Evolutionary conservation across 805 yeast species (phyloP).

Genomic region (Lachancea sp.): DNA sequence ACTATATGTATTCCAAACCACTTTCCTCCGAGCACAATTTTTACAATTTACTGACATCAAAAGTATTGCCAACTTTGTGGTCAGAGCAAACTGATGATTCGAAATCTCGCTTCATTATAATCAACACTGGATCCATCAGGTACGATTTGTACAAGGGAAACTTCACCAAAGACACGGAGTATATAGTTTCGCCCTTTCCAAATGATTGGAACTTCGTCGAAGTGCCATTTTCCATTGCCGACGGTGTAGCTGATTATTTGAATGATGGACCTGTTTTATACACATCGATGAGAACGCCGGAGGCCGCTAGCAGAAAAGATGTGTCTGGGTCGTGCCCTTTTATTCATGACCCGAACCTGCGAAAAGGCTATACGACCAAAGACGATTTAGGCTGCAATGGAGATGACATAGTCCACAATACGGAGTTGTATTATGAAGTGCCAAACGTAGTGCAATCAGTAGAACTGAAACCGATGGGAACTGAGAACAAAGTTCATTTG

Average conservation of each 20-base stretch:
- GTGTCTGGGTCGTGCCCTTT: conserved; percentile 20
- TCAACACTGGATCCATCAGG: conserved; percentile 84
- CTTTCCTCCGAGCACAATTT: conserved; percentile 51
- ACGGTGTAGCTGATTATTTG: conserved; percentile 45
- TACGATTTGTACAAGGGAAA: conserved; percentile 83
- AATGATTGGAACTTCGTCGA: conserved; percentile 69
- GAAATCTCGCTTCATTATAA: conserved; percentile 47
- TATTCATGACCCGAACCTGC: conserved; percentile 24
- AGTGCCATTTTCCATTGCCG: conserved; percentile 54
- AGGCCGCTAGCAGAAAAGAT: background rate
- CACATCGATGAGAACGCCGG: conserved; percentile 7
- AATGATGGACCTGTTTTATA: conserved; percentile 49
- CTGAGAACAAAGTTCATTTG: conserved; percentile 47
- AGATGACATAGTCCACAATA: conserved; percentile 70
- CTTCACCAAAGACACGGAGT: conserved; percentile 73
- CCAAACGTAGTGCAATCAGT: conserved; percentile 71
- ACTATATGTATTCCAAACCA: conserved; percentile 62
- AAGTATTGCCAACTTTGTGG: conserved; percentile 43
- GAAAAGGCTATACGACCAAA: conserved; percentile 70
- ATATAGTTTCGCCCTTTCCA: conserved; percentile 76
- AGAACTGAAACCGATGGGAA: conserved; percentile 16
- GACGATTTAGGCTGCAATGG: conserved; percentile 87
- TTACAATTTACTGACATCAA: conserved; percentile 49
- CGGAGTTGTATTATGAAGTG: conserved; percentile 50
- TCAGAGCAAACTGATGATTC: conserved; percentile 24